Conservation (phyloP, 2,329 filamentous ascomycete genomes). For the Colletotrichum phormii region DNA sequence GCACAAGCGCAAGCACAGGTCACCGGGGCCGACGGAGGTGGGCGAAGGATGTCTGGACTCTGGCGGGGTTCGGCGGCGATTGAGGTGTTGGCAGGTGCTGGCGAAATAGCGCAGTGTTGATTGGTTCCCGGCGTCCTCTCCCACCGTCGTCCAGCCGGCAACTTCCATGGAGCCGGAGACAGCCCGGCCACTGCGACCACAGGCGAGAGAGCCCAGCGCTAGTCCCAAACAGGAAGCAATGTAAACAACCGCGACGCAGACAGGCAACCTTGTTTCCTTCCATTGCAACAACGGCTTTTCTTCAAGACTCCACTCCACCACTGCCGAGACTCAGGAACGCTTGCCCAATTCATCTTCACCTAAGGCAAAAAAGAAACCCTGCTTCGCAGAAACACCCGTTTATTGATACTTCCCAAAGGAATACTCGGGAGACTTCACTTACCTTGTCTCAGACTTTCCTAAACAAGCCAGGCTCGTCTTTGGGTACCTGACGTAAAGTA, state of each 20-base stretch:
- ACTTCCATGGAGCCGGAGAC: background rate
- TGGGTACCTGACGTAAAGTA: background rate
- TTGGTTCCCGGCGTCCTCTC: constrained; percentile 2
- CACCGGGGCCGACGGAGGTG: constrained; percentile 18
- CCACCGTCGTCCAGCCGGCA: background rate
- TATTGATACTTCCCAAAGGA: background rate
- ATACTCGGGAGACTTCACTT: background rate
- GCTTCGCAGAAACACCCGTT: background rate
- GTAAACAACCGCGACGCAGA: constrained; percentile 28
- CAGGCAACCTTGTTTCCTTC: constrained; percentile 6
- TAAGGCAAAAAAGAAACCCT: background rate
- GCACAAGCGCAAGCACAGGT: constrained; percentile 16
- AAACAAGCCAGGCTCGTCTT: background rate
- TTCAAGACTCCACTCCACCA: constrained; percentile 17
- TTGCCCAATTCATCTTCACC: constrained; percentile 5
- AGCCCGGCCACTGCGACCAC: constrained; percentile 6
- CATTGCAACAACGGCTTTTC: constrained; percentile 27
- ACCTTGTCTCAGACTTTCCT: background rate
- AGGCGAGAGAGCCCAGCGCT: constrained; percentile 17
- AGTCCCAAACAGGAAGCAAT: constrained; percentile 24
- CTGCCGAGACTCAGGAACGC: background rate
- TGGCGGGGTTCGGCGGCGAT: background rate
- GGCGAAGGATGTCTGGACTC: background rate
- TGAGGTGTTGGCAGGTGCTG: constrained; percentile 1
- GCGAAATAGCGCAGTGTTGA: constrained; percentile 14